Evolutionary conservation across 2,329 filamentous ascomycete species (phyloP).

Genomic region (Exophiala alcalophila): DNA sequence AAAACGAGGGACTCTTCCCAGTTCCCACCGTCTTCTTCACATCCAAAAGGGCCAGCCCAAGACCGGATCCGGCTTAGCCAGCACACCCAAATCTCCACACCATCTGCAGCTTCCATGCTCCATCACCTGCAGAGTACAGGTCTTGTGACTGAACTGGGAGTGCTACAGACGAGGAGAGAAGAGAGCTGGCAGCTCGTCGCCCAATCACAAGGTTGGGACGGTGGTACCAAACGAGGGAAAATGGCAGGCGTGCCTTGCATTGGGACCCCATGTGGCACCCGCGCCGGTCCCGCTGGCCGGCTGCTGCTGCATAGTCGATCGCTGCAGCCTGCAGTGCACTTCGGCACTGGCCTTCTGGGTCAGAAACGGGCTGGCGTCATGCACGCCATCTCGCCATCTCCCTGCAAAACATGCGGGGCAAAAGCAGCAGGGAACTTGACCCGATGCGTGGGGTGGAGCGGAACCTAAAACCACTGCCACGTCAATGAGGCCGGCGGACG

Average conservation of each 20-base stretch:
- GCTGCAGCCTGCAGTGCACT: conserved; percentile 30
- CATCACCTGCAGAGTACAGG: conserved; percentile 25
- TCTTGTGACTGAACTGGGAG: conserved; percentile 20
- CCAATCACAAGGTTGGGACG: conserved; percentile 18
- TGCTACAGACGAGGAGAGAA: conserved; percentile 8
- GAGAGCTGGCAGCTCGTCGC: conserved; percentile 7
- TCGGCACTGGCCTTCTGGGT: conserved; percentile 21
- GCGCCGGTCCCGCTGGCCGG: conserved; percentile 13
- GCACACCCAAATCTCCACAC: conserved; percentile 22
- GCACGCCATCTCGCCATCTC: conserved; percentile 26
- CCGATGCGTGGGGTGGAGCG: conserved; percentile 35
- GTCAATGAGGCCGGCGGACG: conserved; percentile 24
- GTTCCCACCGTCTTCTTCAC: conserved; percentile 2
- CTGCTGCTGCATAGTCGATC: conserved; percentile 30
- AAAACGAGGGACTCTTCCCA: too few relatives aligned
- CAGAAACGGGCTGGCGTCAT: conserved; percentile 29
- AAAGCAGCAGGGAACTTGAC: conserved; percentile 34
- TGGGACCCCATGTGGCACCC: conserved; percentile 21
- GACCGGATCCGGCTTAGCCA: conserved; percentile 22
- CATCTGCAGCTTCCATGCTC: conserved; percentile 22
- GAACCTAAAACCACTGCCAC: conserved; percentile 29
- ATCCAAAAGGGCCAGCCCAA: conserved; percentile 4
- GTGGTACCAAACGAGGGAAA: conserved; percentile 25
- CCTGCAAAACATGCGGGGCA: conserved; percentile 28
- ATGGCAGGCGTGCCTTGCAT: conserved; percentile 24